These are phyloP conservation scores for Allium fistulosum DNA, from an alignment of 106 monocot species.

Conservation along the genomic window DNA sequence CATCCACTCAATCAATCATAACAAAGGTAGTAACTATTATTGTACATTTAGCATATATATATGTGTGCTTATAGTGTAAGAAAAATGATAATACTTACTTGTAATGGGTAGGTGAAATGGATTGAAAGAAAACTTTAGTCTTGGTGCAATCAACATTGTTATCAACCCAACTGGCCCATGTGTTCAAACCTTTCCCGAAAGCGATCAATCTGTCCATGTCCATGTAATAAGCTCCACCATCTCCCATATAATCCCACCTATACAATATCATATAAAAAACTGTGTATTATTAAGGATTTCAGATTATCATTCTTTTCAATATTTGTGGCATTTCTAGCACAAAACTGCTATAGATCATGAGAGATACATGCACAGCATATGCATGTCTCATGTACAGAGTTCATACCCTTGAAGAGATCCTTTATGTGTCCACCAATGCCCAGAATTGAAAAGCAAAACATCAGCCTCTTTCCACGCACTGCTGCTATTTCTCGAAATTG, in stretches of 20 bases:
- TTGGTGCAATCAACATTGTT: slow-evolving; percentile 29
- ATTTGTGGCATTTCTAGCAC: too few relatives aligned
- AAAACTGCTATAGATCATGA: too few relatives aligned
- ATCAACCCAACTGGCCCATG: slow-evolving; percentile 72
- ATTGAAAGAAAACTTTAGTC: slow-evolving; percentile 67
- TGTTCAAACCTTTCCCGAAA: slow-evolving; percentile 49
- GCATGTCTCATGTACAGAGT: too few relatives aligned
- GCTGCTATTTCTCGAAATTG: slow-evolving; percentile 45
- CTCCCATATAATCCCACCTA: slow-evolving; percentile 78
- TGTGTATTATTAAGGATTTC: too few relatives aligned
- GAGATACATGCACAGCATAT: too few relatives aligned
- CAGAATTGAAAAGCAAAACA: slow-evolving; percentile 75
- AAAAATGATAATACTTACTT: slow-evolving; percentile 34
- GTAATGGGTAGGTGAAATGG: slow-evolving; percentile 68
- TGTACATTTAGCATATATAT: neutral
- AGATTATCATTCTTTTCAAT: too few relatives aligned
- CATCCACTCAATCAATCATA: too few relatives aligned
- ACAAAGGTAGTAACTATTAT: too few relatives aligned
- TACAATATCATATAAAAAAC: too few relatives aligned
- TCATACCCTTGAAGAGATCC: slow-evolving; percentile 69
- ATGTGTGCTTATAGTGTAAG: neutral
- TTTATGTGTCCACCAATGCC: slow-evolving; percentile 95
- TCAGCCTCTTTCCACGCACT: slow-evolving; percentile 57
- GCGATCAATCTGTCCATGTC: slow-evolving; percentile 64
- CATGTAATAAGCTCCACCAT: slow-evolving; percentile 31